Percentiles rank a stretch among this genome's conserved stretches.
Conservation (phyloP, 306 rosid genomes). For the Pueraria montana region DNA sequence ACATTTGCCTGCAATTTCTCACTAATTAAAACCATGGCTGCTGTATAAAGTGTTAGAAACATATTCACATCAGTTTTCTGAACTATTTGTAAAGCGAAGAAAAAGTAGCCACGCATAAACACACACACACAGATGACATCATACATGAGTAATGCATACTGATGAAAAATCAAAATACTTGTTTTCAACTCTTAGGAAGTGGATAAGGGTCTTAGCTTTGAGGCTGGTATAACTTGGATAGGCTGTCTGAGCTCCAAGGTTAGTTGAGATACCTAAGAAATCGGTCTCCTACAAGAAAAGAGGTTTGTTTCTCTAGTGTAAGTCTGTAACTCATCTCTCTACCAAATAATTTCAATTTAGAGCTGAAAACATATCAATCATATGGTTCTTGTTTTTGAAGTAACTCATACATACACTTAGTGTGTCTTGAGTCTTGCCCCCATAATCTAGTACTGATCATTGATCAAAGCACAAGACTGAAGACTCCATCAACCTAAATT, state of each 20-base stretch:
- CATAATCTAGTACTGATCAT: background rate
- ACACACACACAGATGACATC: background rate
- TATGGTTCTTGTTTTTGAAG: background rate
- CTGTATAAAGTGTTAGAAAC: background rate
- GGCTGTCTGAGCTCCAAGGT: background rate
- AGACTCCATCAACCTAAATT: background rate
- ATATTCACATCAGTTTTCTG: background rate
- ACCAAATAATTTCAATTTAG: background rate
- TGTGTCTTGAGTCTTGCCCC: background rate
- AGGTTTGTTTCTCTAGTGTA: background rate
- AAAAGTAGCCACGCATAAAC: constrained; percentile 2
- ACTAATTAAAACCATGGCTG: background rate
- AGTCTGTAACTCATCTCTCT: background rate
- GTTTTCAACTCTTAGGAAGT: background rate
- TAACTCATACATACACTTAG: background rate
- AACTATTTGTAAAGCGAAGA: background rate
- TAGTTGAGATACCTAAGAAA: background rate
- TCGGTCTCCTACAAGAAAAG: background rate
- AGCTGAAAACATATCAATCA: background rate
- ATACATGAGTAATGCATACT: background rate
- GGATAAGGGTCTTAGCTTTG: background rate
- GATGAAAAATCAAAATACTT: constrained; percentile 10
- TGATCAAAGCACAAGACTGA: constrained; percentile 9
- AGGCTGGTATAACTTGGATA: background rate
- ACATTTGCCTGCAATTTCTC: background rate